Percentiles rank a stretch among this genome's conserved stretches.
These are phyloP conservation scores for Panaeolus cyanescens DNA, from an alignment of 768 basidiomycete species.

Conservation along the genomic window DNA sequence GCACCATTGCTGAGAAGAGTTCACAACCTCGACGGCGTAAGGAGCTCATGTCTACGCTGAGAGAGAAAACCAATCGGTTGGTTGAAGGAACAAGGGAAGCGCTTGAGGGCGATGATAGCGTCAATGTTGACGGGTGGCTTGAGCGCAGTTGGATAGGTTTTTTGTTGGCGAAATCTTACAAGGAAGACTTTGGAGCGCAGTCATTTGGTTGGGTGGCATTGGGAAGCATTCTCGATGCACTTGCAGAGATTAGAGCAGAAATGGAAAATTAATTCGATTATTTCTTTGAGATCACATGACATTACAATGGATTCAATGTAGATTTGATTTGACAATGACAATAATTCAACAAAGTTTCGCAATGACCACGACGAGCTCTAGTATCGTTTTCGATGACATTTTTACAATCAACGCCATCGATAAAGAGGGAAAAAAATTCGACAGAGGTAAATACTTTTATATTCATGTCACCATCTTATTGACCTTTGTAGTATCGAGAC, in stretches of 20 bases:
- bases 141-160: conserved; percentile 58
- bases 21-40: conserved; percentile 56
- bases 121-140: conserved; percentile 39
- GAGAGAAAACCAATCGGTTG: conserved; percentile 56
- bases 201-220: conserved; percentile 67
- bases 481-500: conserved; percentile 77
- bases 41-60: conserved; percentile 54
- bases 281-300: neutral
- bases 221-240: conserved; percentile 56
- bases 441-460: conserved; percentile 70
- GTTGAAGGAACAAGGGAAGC: conserved; percentile 51
- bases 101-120: conserved; percentile 50
- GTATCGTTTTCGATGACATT: conserved; percentile 91
- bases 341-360: conserved; percentile 4
- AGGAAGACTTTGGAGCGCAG: conserved; percentile 53
- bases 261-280: conserved; percentile 12
- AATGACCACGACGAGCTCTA: conserved; percentile 65
- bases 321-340: neutral
- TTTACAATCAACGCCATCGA: conserved; percentile 86
- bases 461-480: conserved; percentile 4
- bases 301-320: neutral
- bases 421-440: conserved; percentile 96
- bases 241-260: conserved; percentile 45
- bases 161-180: conserved; percentile 37
- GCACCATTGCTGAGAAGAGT: conserved; percentile 66